Base-by-base conservation (phyloP, 192 early-diverging fungal genomes). In the Coemansia sp. region DNA sequence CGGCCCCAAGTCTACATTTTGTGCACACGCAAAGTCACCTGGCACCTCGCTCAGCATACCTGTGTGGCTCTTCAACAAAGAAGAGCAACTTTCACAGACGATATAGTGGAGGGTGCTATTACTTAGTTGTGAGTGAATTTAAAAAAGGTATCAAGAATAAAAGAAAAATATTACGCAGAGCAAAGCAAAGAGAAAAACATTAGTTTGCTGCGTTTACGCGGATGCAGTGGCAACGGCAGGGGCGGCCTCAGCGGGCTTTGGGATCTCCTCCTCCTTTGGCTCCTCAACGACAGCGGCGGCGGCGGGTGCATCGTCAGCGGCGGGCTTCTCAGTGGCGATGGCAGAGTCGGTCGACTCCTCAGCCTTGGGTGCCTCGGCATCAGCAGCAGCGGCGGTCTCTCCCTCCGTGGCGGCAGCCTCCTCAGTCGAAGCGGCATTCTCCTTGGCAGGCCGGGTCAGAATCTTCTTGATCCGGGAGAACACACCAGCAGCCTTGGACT, bases 381-480 rank as follows among this genome's bases (percentile, higher is more conserved):
- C 75, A 57, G 64, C 65, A n/a, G 51, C 63, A 27, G 62, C 71
- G 27, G 51, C 69, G 46, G 61, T 64, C 29, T 39, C 42, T 12
- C 31, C 64, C 67, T 68, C 67, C 44, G 68, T 41, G 32, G 62
- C 48, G 39, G 45, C 57, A 32, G 51, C 63, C 36, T 62, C 51
- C 70, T 77, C 72, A n/a, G 62, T n/a, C 67, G 63, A 31, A 19
- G 45, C 66, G 25, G 66, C 38, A 19, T 44, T 38, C 50, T 68
- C 76, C 76, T 78, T 73, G 67, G 77, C 64, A 34, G 71, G 62
- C 61, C 65, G 73, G 29, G 80, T 58, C 32, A 82, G 72, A 50
- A 74, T 51, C 65, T 70, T 70, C 72, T 71, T 82, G 67, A 82
- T 68, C 66, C 68, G 58, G 50, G 74, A 77, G 70, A 82, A 62